Evolutionary conservation across 768 basidiomycete genomes (phyloP).

Genomic region (Naganishia randhawae): DNA sequence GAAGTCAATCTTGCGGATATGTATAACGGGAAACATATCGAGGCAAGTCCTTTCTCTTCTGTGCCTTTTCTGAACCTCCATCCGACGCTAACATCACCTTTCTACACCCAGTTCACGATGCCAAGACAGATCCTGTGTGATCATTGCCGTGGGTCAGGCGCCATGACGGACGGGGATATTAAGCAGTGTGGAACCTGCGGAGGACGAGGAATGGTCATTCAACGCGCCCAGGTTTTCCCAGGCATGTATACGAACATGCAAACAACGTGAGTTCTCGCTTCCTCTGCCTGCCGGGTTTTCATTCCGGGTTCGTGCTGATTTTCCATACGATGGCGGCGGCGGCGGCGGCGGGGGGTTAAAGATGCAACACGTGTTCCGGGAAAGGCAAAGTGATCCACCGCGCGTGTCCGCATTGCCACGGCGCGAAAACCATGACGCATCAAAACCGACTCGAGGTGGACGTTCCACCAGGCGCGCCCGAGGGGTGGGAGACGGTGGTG

Average conservation of each 20-base stretch:
- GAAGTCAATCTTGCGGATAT: constrained; percentile 84
- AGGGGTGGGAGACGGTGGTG: constrained; percentile 86
- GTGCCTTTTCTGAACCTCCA: not conserved
- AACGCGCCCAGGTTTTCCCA: constrained; percentile 91
- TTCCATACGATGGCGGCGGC: no score
- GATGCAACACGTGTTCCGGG: constrained; percentile 71
- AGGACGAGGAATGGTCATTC: constrained; percentile 77
- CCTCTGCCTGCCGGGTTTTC: no score
- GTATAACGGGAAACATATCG: constrained; percentile 80
- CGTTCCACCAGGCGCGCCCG: constrained; percentile 80
- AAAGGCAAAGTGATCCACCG: constrained; percentile 73
- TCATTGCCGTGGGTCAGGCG: constrained; percentile 92
- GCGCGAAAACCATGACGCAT: constrained; percentile 75
- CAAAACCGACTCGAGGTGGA: constrained; percentile 80
- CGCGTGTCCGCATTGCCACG: constrained; percentile 75
- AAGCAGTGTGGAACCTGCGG: constrained; percentile 79
- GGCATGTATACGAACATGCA: constrained; percentile 93
- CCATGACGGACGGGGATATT: constrained; percentile 80
- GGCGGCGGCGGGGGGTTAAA: constrained; percentile 29
- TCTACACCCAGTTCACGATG: constrained; percentile 69
- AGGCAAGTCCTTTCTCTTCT: constrained; percentile 54
- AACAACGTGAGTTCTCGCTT: constrained; percentile 58
- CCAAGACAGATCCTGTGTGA: constrained; percentile 90
- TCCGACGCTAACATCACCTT: not conserved
- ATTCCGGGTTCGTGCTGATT: no score